Percentiles rank a stretch among this genome's conserved stretches.
phyloP scores from a whole-genome alignment of 805 yeast species.

The Candida mattraensis region DNA sequence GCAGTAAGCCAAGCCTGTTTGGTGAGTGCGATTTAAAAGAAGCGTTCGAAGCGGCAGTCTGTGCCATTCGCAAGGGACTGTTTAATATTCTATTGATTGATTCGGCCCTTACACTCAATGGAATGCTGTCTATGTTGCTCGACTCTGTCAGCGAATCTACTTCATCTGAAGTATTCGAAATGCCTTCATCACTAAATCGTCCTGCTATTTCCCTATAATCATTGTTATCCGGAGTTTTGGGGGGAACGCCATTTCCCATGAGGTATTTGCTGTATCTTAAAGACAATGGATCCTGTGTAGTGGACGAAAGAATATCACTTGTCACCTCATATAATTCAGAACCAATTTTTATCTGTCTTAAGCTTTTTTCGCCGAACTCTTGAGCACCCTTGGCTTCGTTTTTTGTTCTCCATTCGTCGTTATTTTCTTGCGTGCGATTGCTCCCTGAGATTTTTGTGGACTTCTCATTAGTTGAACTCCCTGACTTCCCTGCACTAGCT shows the following conservation, averaged over 20 bases:
- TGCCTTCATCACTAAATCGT: constrained; percentile 1
- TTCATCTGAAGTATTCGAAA: constrained; percentile 13
- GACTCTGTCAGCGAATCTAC: constrained; percentile 18
- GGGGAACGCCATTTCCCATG: constrained; percentile 3
- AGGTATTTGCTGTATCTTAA: constrained; percentile 10
- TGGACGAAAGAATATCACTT: constrained; percentile 22
- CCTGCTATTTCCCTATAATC: constrained; percentile 1
- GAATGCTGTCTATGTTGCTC: constrained; percentile 9
- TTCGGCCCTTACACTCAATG: constrained; percentile 19
- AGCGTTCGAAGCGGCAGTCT: constrained; percentile 21
- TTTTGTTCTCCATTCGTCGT: constrained; percentile 4
- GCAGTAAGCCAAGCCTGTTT: constrained; percentile 17
- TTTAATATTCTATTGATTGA: constrained; percentile 18
- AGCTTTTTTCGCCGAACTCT: constrained; percentile 12
- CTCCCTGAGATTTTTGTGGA: constrained; percentile 21
- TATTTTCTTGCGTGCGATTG: constrained; percentile 18
- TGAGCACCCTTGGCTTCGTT: constrained; percentile 1
- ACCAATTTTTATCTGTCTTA: constrained; percentile 17
- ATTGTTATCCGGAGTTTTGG: constrained; percentile 1
- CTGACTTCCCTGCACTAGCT: constrained; percentile 2
- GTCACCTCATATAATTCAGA: constrained; percentile 22
- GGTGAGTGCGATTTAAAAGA: constrained; percentile 19
- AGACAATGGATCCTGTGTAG: constrained; percentile 21
- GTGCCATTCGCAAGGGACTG: constrained; percentile 21
- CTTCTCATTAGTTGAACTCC: constrained; percentile 5